Percentiles rank a stretch among this genome's conserved stretches.
phyloP scores from a whole-genome alignment of 1,139 yeast species.

The Saccharomyces hybrid region DNA sequence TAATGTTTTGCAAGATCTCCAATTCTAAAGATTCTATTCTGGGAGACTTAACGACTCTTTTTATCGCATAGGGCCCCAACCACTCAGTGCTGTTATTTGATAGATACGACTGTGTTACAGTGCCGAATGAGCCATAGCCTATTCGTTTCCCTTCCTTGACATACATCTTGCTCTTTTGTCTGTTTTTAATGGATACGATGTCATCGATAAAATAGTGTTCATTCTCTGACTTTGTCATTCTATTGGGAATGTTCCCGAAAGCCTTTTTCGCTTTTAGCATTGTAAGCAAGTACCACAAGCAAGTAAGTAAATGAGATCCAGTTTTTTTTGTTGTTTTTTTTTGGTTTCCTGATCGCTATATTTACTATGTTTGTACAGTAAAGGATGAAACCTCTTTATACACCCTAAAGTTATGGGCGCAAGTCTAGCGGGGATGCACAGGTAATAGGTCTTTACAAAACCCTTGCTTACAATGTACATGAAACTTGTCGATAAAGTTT shows the following conservation, averaged over 20 bases:
- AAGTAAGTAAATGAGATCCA: neutral
- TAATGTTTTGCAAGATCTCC: neutral
- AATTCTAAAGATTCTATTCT: neutral
- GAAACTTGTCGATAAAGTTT: neutral
- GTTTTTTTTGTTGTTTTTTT: neutral
- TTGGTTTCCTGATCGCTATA: neutral
- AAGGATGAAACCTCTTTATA: neutral
- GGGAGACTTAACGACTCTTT: neutral
- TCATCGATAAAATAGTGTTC: neutral
- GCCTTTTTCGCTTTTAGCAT: neutral
- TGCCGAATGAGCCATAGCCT: neutral
- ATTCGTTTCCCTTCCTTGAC: neutral
- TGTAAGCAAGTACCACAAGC: neutral
- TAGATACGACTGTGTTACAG: neutral
- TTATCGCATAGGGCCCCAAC: neutral
- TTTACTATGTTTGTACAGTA: neutral
- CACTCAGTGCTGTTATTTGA: neutral
- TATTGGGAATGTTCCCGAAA: neutral
- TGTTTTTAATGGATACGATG: neutral
- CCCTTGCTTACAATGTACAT: neutral
- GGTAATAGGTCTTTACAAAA: neutral
- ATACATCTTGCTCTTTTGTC: neutral
- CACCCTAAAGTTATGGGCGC: neutral
- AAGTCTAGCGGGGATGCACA: neutral
- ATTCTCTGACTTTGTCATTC: neutral